Percentiles rank a stretch among this genome's conserved stretches.
phyloP scores from a whole-genome alignment of 2,329 filamentous ascomycete genomes.

The Pyricularia sp. region DNA sequence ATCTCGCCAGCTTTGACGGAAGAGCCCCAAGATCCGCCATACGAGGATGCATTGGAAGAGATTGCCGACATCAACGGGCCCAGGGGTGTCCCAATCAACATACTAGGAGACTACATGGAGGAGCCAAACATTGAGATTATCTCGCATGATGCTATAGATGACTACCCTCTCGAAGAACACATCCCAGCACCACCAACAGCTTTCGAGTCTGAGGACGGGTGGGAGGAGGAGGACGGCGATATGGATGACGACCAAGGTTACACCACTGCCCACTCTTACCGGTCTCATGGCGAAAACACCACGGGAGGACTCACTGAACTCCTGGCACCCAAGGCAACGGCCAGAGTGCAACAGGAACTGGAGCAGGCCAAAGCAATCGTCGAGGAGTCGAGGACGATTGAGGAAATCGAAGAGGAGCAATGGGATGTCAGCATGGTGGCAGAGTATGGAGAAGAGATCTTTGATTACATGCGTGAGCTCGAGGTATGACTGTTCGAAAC shows the following conservation, averaged over 20 bases:
- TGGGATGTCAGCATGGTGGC: constrained; percentile 98
- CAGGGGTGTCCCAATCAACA: constrained; percentile 33
- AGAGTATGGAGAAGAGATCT: constrained; percentile 94
- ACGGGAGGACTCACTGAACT: constrained; percentile 44
- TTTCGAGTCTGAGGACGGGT: constrained; percentile 59
- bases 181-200: constrained; percentile 10
- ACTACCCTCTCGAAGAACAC: constrained; percentile 6
- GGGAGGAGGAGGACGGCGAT: constrained; percentile 67
- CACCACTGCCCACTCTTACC: constrained; percentile 65
- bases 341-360: constrained; percentile 63
- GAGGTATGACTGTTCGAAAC: constrained; percentile 50
- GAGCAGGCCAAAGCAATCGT: constrained; percentile 56
- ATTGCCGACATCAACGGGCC: constrained; percentile 58
- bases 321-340: constrained; percentile 63
- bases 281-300: constrained; percentile 59
- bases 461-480: constrained; percentile 79
- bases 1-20: constrained; percentile 9
- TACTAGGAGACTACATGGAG: background rate
- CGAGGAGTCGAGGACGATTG: constrained; percentile 51
- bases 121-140: constrained; percentile 1
- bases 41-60: constrained; percentile 36
- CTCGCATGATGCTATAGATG: constrained; percentile 6
- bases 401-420: constrained; percentile 79
- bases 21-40: constrained; percentile 29
- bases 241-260: constrained; percentile 59